Base-by-base conservation (phyloP, 768 basidiomycete genomes). In the Hirschioporus abietinus region DNA sequence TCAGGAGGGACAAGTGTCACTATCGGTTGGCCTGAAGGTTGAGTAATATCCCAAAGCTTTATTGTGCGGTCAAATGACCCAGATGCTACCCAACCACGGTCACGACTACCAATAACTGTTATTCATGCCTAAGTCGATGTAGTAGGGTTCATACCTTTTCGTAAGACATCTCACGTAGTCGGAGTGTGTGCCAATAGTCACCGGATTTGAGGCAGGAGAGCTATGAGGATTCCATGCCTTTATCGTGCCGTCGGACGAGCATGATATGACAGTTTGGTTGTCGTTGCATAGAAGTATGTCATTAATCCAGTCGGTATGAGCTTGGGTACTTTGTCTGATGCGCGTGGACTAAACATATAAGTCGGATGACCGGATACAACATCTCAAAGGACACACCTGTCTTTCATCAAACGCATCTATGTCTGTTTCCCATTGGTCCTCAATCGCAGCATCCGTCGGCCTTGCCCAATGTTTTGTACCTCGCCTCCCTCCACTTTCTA, bases 241-340 rank as follows among this genome's bases (percentile, higher is more conserved):
- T 71, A 99, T 82, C 15, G 95, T 94, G 20, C 96, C 95, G 73
- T 99, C 96, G 1, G 96, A 96, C 0, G 97, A 99, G 0, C 93
- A 95, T 66, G 96, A 94, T 57, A 98, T 84, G 60, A 98, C 92
- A 2, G 91, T 97, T 74, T 96, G 95, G 70, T 97, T 95, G 68
- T 88, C 83, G 74, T 98, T 96, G 78, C 93, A 95, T 20, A 99
- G 83, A 1, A 95, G 73, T 61, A 99, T 86, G 72, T 99, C 96
- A 74, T 97, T 99, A 36, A 99, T 87, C 96, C 96, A 99, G 77
- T 98, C 96, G 0, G 88, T 89, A 75, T 98, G 95, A 6, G 87
- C 84, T 74, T 98, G 95, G 9, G 89, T 88, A 66, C 88, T 90
- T 75, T 98, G 96, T 34, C 96, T 85, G 74, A 97, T 98, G 24